Percentiles rank a stretch among this genome's conserved stretches.
phyloP scores from a whole-genome alignment of 208 protist species.

The Acanthamoeba lenticulata region DNA sequence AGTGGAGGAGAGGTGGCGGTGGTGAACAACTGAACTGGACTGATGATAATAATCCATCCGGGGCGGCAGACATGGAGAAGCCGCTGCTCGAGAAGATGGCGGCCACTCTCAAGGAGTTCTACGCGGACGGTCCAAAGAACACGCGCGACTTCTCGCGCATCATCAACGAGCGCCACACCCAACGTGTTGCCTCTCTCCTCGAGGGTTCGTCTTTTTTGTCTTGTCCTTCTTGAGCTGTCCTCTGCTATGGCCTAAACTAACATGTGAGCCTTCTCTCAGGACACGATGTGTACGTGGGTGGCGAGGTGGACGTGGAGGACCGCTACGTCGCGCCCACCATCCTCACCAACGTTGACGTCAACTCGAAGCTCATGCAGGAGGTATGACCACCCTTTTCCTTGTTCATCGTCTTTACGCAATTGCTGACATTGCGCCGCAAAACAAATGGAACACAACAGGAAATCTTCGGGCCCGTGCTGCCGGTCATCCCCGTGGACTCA shows the following conservation, averaged over 20 bases:
- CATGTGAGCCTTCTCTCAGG: slow-evolving; percentile 35
- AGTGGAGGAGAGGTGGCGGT: neutral
- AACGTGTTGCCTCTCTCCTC: slow-evolving; percentile 76
- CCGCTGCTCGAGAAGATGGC: slow-evolving; percentile 66
- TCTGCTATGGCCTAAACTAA: neutral
- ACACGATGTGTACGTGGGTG: slow-evolving; percentile 87
- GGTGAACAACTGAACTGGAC: neutral
- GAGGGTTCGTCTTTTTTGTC: neutral
- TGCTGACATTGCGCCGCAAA: slow-evolving; percentile 77
- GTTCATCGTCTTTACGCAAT: neutral
- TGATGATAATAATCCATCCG: neutral
- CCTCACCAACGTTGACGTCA: slow-evolving; percentile 80
- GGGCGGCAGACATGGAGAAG: slow-evolving; percentile 19
- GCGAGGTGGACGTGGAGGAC: slow-evolving; percentile 83
- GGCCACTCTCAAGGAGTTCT: slow-evolving; percentile 71
- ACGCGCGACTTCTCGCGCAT: slow-evolving; percentile 80
- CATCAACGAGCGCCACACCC: slow-evolving; percentile 81
- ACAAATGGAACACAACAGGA: slow-evolving; percentile 85
- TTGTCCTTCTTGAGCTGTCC: neutral
- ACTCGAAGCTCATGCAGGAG: slow-evolving; percentile 69
- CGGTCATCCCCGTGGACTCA: slow-evolving; percentile 83
- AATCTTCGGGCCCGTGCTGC: slow-evolving; percentile 94
- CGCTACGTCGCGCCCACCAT: slow-evolving; percentile 90
- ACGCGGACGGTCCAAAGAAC: slow-evolving; percentile 63
- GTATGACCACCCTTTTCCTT: neutral